Evolutionary conservation across 2,329 filamentous ascomycete species (phyloP), one percentile per base, ranked within the genome.

Genomic region (Aspergillus persii): DNA sequence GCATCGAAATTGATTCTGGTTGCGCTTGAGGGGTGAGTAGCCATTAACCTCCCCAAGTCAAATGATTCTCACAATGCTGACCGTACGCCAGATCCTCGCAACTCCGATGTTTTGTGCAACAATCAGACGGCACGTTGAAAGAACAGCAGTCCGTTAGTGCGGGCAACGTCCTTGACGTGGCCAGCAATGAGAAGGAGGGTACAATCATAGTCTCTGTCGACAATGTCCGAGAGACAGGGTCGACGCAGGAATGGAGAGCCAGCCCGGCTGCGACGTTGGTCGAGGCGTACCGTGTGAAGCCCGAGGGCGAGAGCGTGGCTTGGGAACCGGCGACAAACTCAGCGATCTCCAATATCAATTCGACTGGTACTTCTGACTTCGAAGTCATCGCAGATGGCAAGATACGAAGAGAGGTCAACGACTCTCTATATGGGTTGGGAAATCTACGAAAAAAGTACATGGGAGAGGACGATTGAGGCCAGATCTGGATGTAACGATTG

Each of bases 151-250:
- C 81, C 53, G 68, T 91, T 55, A 73, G 79, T 44, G 73, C 81
- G 2, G 89, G 89, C 7, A 92, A 90, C 66, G 83, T 87, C 0
- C 81, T 94, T 4, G 84, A 87, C 68, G 67, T 84, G n/a, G 67
- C 76, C 18, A 55, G 61, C n/a, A 56, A 69, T 9, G 65, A 68
- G 46, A 68, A 72, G 8, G 63, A 67, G 9, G 67, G 67, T 53
- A 69, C 66, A 6, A 64, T 80, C 48, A 54, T 84, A 27, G 76
- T 86, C 41, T 84, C 84, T 1, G 72, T 86, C 52, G 85, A 87
- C 66, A 78, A 77, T 44, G 68, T 84, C 55, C 83, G 85, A 62
- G 74, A 80, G 54, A 67, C 79, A 36, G 77, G 78, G 12, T 85
- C 83, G n/a, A 83, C 75, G 3, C 77, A 76, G 33, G 70, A 75